Conservation (phyloP, 1,139 yeast genomes). For the Blastobotrys serpentis region DNA sequence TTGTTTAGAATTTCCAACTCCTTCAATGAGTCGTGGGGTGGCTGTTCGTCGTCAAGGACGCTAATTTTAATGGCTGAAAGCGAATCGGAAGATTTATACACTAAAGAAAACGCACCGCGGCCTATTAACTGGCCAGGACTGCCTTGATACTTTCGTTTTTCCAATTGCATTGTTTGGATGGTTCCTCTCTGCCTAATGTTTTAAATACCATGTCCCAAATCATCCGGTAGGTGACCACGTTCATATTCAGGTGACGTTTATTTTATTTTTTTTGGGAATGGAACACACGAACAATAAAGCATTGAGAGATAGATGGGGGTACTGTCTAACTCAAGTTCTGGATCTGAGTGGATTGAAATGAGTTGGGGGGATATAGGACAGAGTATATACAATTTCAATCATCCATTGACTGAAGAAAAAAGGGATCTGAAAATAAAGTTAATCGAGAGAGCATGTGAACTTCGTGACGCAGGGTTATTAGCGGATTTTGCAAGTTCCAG, state of each 20-base stretch:
- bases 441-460: slow-evolving; percentile 42
- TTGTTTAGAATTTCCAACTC: slow-evolving; percentile 43
- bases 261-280: too few species aligned
- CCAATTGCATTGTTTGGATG: background rate
- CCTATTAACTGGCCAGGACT: slow-evolving; percentile 24
- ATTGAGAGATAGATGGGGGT: too few species aligned
- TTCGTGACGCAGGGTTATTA: slow-evolving; percentile 35
- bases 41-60: slow-evolving; percentile 47
- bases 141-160: background rate
- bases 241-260: background rate
- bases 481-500: slow-evolving; percentile 39
- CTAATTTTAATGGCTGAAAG: slow-evolving; percentile 49
- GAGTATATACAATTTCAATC: slow-evolving; percentile 47
- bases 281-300: background rate
- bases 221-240: background rate
- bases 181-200: background rate
- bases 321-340: background rate
- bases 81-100: slow-evolving; percentile 33
- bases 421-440: slow-evolving; percentile 44
- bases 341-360: slow-evolving; percentile 48
- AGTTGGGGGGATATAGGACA: slow-evolving; percentile 49
- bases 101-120: slow-evolving; percentile 39
- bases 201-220: background rate
- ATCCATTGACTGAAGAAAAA: slow-evolving; percentile 47
- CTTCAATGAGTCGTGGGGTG: slow-evolving; percentile 49